Evolutionary conservation across 805 yeast genomes (phyloP).

Genomic region (Sungouiella blattae): DNA sequence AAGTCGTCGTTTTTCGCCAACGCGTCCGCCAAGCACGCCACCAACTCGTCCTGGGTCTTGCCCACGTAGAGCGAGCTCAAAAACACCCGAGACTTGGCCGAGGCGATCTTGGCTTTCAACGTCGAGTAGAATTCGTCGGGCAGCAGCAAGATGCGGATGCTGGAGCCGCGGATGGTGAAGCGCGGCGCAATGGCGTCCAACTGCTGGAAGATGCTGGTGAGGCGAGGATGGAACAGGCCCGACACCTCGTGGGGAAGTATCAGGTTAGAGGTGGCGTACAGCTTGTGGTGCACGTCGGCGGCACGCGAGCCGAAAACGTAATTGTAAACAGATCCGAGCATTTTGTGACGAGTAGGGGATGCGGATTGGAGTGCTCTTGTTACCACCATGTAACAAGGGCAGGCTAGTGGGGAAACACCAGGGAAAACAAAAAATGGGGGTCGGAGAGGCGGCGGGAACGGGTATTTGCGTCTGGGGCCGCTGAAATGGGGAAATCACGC

Average conservation of each 20-base stretch:
- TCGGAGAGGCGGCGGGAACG: too few relatives aligned
- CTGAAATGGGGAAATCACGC: too few relatives aligned
- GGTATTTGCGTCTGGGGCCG: too few relatives aligned
- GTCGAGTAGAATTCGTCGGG: slow-evolving; percentile 73
- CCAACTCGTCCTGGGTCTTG: slow-evolving; percentile 70
- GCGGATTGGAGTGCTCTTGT: not conserved
- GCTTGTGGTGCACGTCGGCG: slow-evolving; percentile 7
- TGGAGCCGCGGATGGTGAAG: slow-evolving; percentile 53
- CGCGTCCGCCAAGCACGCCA: slow-evolving; percentile 60
- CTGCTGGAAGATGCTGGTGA: slow-evolving; percentile 44
- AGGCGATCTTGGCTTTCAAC: slow-evolving; percentile 57
- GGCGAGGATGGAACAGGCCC: slow-evolving; percentile 41
- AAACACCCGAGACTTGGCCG: slow-evolving; percentile 67
- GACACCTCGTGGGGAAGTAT: slow-evolving; percentile 15
- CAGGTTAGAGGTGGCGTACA: slow-evolving; percentile 27
- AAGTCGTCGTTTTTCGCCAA: slow-evolving; percentile 56
- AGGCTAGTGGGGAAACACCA: too few relatives aligned
- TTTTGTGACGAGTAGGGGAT: slow-evolving; percentile 11
- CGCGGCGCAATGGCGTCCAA: slow-evolving; percentile 65
- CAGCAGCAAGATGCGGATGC: slow-evolving; percentile 56
- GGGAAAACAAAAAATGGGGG: too few relatives aligned
- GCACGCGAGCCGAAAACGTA: slow-evolving; percentile 14
- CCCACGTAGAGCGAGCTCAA: slow-evolving; percentile 87
- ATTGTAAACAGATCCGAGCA: slow-evolving; percentile 18
- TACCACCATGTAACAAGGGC: slow-evolving; percentile 2